These are phyloP conservation scores for Cystobasidium onofrii DNA, from an alignment of 768 basidiomycete species.

Conservation along the genomic window DNA sequence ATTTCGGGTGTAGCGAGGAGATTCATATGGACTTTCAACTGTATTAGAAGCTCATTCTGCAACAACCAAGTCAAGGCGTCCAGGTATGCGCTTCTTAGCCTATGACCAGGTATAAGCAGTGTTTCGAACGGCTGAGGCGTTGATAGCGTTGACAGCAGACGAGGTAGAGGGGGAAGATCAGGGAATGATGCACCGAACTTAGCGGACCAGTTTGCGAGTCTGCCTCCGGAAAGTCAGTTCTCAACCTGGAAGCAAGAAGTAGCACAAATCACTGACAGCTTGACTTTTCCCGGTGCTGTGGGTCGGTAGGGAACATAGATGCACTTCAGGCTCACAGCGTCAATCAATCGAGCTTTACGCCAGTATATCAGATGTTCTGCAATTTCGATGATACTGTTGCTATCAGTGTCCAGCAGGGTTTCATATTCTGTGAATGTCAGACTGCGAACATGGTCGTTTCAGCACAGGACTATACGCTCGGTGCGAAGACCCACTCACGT, in stretches of 20 bases:
- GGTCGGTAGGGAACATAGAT: constrained; percentile 63
- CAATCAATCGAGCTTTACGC: constrained; percentile 78
- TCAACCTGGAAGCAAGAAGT: too few species aligned
- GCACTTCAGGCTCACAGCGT: constrained; percentile 72
- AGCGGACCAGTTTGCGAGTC: constrained; percentile 53
- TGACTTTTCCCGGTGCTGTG: constrained; percentile 43
- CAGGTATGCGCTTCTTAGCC: constrained; percentile 61
- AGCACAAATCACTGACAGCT: too few species aligned
- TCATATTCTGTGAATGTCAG: constrained; percentile 51
- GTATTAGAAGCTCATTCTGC: constrained; percentile 72
- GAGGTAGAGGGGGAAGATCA: constrained; percentile 61
- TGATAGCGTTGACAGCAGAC: constrained; percentile 67
- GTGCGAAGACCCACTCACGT: neutral
- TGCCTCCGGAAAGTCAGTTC: constrained; percentile 42
- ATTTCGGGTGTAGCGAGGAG: constrained; percentile 68
- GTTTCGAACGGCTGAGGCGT: constrained; percentile 65
- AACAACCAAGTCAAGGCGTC: constrained; percentile 87
- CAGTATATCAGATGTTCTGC: constrained; percentile 88
- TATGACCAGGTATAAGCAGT: constrained; percentile 58
- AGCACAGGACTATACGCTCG: neutral
- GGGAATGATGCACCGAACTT: constrained; percentile 62
- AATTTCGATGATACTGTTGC: constrained; percentile 55
- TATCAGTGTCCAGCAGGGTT: constrained; percentile 69
- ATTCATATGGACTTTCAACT: constrained; percentile 75
- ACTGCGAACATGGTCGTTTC: neutral